Evolutionary conservation across 2,329 filamentous ascomycete genomes (phyloP).

Genomic region (Pseudogymnoascus sp.): DNA sequence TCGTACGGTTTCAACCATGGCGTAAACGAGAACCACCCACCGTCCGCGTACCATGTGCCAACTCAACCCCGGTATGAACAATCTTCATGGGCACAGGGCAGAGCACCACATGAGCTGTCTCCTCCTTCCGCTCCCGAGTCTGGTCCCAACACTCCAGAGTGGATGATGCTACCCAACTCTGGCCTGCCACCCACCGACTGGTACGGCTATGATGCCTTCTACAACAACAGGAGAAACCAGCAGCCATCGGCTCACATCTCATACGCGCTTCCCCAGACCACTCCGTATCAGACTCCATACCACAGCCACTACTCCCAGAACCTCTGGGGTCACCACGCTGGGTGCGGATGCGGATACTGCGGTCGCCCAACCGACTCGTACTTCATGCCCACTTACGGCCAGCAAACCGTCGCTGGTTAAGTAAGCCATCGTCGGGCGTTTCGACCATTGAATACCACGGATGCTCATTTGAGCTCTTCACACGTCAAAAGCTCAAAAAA

Average conservation of each 20-base stretch:
- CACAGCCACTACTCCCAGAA: conserved; percentile 34
- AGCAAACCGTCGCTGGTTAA: conserved; percentile 39
- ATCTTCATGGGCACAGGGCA: conserved; percentile 26
- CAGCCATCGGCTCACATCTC: conserved; percentile 21
- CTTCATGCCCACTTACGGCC: conserved; percentile 36
- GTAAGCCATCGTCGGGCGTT: neutral
- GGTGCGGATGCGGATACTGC: conserved; percentile 40
- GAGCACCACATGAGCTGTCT: conserved; percentile 34
- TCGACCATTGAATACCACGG: neutral
- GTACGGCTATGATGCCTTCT: conserved; percentile 40
- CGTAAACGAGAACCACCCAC: conserved; percentile 24
- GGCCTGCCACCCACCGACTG: conserved; percentile 45
- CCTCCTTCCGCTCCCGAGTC: conserved; percentile 47
- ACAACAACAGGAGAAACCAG: conserved; percentile 33
- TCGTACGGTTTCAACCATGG: conserved; percentile 44
- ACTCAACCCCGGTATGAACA: conserved; percentile 23
- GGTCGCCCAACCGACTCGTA: conserved; percentile 41
- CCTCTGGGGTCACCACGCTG: conserved; percentile 38
- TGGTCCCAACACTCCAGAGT: conserved; percentile 45
- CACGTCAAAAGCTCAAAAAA: neutral
- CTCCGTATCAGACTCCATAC: conserved; percentile 41
- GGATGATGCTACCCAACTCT: conserved; percentile 37
- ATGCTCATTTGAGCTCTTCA: neutral
- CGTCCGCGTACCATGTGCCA: conserved; percentile 22
- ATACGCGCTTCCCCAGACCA: conserved; percentile 36